Percentiles rank a stretch among this genome's conserved stretches.
Evolutionary conservation across 805 yeast species (phyloP).

Genomic region (Lipomyces kockii): DNA sequence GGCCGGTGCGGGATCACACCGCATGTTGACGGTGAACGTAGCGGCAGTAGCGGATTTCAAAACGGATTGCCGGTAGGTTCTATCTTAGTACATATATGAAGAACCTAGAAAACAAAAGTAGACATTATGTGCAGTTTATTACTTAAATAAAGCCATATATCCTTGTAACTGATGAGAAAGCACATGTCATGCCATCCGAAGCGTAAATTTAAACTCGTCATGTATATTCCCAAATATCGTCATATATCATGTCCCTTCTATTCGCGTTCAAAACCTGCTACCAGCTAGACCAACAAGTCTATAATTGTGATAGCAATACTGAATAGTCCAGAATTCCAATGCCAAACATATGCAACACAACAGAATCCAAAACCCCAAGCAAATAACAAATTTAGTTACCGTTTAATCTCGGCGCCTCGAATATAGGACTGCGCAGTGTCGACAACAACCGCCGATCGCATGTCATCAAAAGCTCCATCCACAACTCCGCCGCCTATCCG

Average conservation of each 20-base stretch:
- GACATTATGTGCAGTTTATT: no score
- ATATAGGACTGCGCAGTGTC: background rate
- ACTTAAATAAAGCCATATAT: background rate
- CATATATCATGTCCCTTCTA: background rate
- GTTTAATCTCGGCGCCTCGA: background rate
- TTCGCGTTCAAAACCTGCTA: background rate
- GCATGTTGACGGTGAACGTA: no score
- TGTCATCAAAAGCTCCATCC: slow-evolving; percentile 25
- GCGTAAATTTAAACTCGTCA: background rate
- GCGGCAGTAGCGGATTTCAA: no score
- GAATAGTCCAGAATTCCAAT: background rate
- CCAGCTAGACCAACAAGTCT: background rate
- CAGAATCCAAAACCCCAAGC: background rate
- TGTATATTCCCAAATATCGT: background rate
- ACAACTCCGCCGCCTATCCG: slow-evolving; percentile 20
- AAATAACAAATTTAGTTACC: background rate
- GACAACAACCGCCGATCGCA: background rate
- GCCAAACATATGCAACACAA: background rate
- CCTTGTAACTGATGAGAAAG: background rate
- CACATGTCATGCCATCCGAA: background rate
- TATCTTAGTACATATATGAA: no score
- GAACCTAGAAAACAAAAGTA: no score
- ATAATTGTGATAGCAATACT: background rate
- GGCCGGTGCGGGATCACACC: no score
- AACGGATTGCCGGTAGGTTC: no score